These are phyloP conservation scores for Colletotrichum tanaceti DNA, from an alignment of 2,329 filamentous ascomycete species.

Conservation along the genomic window DNA sequence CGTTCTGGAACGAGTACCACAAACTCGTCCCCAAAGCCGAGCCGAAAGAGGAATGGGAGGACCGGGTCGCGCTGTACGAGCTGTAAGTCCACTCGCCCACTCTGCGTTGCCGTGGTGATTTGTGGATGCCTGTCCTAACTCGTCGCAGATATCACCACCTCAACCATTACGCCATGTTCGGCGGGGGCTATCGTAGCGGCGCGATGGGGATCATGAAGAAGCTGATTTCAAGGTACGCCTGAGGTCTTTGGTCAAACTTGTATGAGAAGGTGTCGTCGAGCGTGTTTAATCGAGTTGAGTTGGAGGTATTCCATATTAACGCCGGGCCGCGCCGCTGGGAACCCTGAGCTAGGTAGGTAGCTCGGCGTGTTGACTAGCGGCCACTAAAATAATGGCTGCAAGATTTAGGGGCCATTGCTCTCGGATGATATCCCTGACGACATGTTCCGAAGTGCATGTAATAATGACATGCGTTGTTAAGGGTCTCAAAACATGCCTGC, in stretches of 20 bases:
- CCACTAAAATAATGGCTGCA: constrained; percentile 6
- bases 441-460: neutral
- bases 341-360: constrained; percentile 2
- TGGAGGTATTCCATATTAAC: constrained; percentile 18
- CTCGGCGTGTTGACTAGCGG: neutral
- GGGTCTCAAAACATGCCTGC: neutral
- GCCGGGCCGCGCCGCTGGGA: constrained; percentile 34
- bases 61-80: constrained; percentile 84
- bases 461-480: neutral
- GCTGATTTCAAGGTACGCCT: constrained; percentile 77
- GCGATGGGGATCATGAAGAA: constrained; percentile 84
- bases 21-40: constrained; percentile 80
- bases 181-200: constrained; percentile 79
- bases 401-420: constrained; percentile 10
- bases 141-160: constrained; percentile 81
- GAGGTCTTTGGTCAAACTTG: neutral
- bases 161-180: constrained; percentile 89
- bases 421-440: neutral
- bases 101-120: constrained; percentile 11
- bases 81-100: constrained; percentile 65
- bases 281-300: neutral
- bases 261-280: neutral
- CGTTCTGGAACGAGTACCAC: constrained; percentile 84
- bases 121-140: constrained; percentile 39
- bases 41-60: constrained; percentile 85